These are phyloP conservation scores for Epichloe coenophiala DNA, from an alignment of 2,329 filamentous ascomycete species.

Conservation along the genomic window DNA sequence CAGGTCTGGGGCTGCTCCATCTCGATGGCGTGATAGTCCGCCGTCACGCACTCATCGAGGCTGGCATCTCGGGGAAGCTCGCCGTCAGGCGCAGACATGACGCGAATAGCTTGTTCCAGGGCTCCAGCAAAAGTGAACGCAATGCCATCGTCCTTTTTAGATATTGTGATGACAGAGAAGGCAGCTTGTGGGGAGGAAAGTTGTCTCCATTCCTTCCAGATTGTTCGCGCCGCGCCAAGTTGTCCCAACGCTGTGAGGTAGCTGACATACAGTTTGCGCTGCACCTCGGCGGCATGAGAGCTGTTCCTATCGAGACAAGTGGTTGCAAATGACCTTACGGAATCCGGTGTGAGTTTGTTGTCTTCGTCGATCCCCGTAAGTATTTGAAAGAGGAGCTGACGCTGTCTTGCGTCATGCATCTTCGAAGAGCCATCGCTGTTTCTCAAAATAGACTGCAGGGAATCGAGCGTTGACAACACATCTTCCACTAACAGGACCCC, in stretches of 20 bases:
- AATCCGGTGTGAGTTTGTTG: conserved; percentile 9
- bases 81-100: conserved; percentile 2
- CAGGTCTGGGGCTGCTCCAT: conserved; percentile 3
- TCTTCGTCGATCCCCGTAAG: conserved; percentile 17
- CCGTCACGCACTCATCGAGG: conserved; percentile 9
- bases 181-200: conserved; percentile 1
- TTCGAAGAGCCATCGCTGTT: neutral
- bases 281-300: neutral
- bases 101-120: conserved; percentile 2
- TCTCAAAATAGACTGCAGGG: conserved; percentile 5
- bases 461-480: conserved; percentile 10
- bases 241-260: conserved; percentile 18
- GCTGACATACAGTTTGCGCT: conserved; percentile 10
- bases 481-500: conserved; percentile 9
- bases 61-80: conserved; percentile 1
- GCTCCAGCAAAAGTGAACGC: conserved; percentile 5
- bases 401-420: conserved; percentile 3
- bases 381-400: conserved; percentile 15
- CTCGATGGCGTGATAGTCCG: conserved; percentile 11
- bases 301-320: conserved; percentile 4
- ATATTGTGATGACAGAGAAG: neutral
- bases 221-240: conserved; percentile 17
- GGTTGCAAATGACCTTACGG: conserved; percentile 13
- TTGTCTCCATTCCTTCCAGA: conserved; percentile 18
- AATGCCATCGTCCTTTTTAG: neutral